Conservation (phyloP, 139 green algal genomes). For the Micractinium conductrix region DNA sequence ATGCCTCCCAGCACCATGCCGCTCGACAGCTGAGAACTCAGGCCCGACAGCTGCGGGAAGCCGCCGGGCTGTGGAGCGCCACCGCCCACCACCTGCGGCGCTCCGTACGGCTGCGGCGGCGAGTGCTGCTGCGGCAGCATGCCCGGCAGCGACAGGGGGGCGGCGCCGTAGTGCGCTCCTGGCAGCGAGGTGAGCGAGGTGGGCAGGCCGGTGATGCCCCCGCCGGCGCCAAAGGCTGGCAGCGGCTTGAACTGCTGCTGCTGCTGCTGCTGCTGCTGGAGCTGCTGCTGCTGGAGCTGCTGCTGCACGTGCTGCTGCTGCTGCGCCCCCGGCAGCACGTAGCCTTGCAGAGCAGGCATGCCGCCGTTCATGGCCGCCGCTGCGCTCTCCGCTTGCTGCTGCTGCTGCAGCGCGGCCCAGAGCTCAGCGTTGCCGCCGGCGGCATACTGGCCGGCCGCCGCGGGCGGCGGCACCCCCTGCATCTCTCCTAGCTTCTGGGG, state of each 20-base stretch:
- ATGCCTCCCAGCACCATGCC: not conserved
- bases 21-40: not conserved
- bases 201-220: constrained; percentile 12
- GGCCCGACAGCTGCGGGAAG: constrained; percentile 1
- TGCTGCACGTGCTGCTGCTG: not conserved
- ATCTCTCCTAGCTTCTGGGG: too few species aligned
- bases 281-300: not conserved
- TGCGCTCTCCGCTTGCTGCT: constrained; percentile 5
- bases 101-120: constrained; percentile 19
- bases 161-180: not conserved
- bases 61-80: too few species aligned
- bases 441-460: not conserved
- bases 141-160: not conserved
- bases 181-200: constrained; percentile 21
- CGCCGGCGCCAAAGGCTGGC: not conserved
- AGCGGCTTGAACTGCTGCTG: constrained; percentile 6
- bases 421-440: constrained; percentile 1
- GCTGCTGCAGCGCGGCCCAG: constrained; percentile 24
- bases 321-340: not conserved
- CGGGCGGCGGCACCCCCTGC: not conserved
- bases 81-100: not conserved
- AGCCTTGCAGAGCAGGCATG: not conserved
- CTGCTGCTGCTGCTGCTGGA: constrained; percentile 1
- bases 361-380: constrained; percentile 3
- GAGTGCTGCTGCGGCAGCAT: constrained; percentile 8